Conservation (phyloP, 2,329 filamentous ascomycete genomes). For the Alternaria sp. region DNA sequence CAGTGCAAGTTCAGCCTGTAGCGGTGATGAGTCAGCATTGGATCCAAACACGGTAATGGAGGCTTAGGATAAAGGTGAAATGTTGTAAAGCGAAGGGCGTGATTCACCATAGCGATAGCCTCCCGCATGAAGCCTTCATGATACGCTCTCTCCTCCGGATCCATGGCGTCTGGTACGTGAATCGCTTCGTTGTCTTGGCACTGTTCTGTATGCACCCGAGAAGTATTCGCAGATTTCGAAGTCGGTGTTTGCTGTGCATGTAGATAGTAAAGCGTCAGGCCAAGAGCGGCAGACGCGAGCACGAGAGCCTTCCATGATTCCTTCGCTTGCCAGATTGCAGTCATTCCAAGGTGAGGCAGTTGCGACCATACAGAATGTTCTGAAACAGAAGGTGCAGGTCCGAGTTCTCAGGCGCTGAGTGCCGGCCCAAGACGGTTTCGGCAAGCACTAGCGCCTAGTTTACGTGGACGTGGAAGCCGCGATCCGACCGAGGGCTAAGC, state of each 20-base stretch:
- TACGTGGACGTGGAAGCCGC: constrained; percentile 47
- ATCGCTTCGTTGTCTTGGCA: constrained; percentile 40
- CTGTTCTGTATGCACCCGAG: constrained; percentile 23
- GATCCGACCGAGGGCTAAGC: constrained; percentile 31
- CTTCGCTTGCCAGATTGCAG: constrained; percentile 17
- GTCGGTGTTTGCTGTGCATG: constrained; percentile 20
- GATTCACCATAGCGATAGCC: constrained; percentile 80
- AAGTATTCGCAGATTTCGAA: constrained; percentile 14
- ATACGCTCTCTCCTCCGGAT: constrained; percentile 52
- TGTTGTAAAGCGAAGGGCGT: constrained; percentile 13
- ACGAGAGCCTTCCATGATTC: constrained; percentile 32
- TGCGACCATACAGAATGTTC: constrained; percentile 24
- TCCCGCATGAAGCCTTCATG: constrained; percentile 79
- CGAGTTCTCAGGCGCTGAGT: constrained; percentile 24
- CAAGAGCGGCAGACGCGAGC: constrained; percentile 31
- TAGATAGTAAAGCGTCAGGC: constrained; percentile 30
- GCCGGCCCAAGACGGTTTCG: constrained; percentile 35
- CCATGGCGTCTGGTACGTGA: constrained; percentile 40
- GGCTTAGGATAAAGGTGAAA: constrained; percentile 1
- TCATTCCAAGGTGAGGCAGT: constrained; percentile 27
- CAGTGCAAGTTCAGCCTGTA: constrained; percentile 83
- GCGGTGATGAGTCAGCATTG: constrained; percentile 32
- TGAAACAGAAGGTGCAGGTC: constrained; percentile 32
- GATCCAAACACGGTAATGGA: constrained; percentile 1
- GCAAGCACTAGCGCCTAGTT: constrained; percentile 35